Evolutionary conservation across 257 asterid species (phyloP), one percentile per base, ranked within the genome.

Genomic region (Solanum infundibuliforme): DNA sequence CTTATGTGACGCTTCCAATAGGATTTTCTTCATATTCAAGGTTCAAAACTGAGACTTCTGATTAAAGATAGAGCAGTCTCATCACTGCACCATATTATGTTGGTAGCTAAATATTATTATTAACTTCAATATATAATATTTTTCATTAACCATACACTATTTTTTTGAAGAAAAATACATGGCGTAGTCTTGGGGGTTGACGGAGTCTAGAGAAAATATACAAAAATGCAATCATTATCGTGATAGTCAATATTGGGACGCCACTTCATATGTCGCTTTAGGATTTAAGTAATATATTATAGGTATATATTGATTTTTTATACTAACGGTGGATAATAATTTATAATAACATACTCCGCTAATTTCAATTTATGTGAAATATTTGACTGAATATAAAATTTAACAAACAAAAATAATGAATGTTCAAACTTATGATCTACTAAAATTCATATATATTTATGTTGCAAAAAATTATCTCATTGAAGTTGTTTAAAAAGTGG

Each of bases 41-140:
- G 23, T 6, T 52, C 0, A 6, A 52, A 52, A 0, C 0, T 16
- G 62, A 52, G 3, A 52, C 0, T 52, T 16, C 0, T 52, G 62
- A 16, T 52, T 52, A 52, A 52, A 2, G 0, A 52, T 52, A 0
- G 3, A 16, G 0, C 4, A 52, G 9, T 52, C 0, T 52, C 4
- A 6, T 48, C 20, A 48, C 0, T 48, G 20, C 21, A 48, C 1
- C 3, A 6, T 16, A 48, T 0, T 5, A 48, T 2, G 3, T 14
- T 48, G 60, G 0, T 52, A 12, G 23, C 36, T 29, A 69, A 13
- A 69, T 69, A 69, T 13, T 69, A 6, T 29, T 69, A 14, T 31
- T 69, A 69, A 29, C 16, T 69, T 29, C 6, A 29, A 29, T 69
- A 29, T 71, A 14, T 29, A 27, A 65, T 25, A 66, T 66, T 68